phyloP scores from a whole-genome alignment of 2,329 filamentous ascomycete genomes.

The Aspergillus fructus region DNA sequence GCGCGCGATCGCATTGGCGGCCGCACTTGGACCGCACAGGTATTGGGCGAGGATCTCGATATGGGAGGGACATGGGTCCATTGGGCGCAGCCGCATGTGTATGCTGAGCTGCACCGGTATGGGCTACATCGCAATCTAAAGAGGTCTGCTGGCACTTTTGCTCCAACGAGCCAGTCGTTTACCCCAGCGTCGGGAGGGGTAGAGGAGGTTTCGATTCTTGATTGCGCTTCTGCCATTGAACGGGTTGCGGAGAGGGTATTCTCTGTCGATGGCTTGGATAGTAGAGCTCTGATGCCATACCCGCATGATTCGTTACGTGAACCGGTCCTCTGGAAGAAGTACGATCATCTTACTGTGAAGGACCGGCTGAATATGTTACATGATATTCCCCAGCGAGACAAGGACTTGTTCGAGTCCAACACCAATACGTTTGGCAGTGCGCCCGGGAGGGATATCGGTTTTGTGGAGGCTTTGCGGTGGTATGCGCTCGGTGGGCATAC shows the following conservation, averaged over 20 bases:
- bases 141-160: slow-evolving; percentile 16
- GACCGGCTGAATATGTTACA: slow-evolving; percentile 30
- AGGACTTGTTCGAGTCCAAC: slow-evolving; percentile 23
- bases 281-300: slow-evolving; percentile 36
- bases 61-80: slow-evolving; percentile 48
- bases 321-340: slow-evolving; percentile 28
- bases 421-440: slow-evolving; percentile 18
- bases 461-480: slow-evolving; percentile 30
- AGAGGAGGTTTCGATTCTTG: not conserved
- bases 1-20: slow-evolving; percentile 46
- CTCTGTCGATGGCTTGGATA: slow-evolving; percentile 28
- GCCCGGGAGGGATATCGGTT: slow-evolving; percentile 21
- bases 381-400: slow-evolving; percentile 19
- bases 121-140: slow-evolving; percentile 16
- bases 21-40: slow-evolving; percentile 40
- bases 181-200: not conserved
- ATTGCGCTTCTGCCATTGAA: not conserved
- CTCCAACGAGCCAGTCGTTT: slow-evolving; percentile 14
- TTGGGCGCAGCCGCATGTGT: slow-evolving; percentile 33
- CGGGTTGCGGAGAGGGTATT: slow-evolving; percentile 29
- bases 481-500: slow-evolving; percentile 29
- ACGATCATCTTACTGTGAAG: slow-evolving; percentile 27
- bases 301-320: slow-evolving; percentile 33
- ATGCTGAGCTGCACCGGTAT: slow-evolving; percentile 29
- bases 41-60: slow-evolving; percentile 37